These are phyloP conservation scores for Myxozyma kluyveri DNA, from an alignment of 805 yeast species.

Conservation along the genomic window DNA sequence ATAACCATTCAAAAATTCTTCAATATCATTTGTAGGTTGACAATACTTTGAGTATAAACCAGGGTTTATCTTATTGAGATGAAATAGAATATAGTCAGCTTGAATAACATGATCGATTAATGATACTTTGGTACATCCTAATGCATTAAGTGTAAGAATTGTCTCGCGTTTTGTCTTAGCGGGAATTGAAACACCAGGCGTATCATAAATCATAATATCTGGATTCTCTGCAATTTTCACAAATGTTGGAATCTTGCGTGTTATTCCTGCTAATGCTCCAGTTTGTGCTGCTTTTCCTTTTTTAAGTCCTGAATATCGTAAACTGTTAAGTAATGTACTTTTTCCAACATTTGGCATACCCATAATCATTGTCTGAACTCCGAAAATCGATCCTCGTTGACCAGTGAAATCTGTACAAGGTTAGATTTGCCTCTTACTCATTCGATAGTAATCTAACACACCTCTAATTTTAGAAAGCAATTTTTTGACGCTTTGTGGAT, in stretches of 20 bases:
- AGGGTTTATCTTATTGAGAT: conserved; percentile 52
- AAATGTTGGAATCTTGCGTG: conserved; percentile 71
- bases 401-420: conserved; percentile 1
- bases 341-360: conserved; percentile 99
- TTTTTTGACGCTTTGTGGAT: conserved; percentile 47
- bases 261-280: conserved; percentile 89
- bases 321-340: conserved; percentile 75
- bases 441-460: conserved; percentile 26
- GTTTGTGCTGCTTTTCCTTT: conserved; percentile 72
- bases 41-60: conserved; percentile 48
- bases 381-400: conserved; percentile 66
- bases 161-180: conserved; percentile 60
- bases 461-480: conserved; percentile 52
- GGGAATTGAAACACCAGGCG: conserved; percentile 92
- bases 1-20: conserved; percentile 48
- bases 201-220: conserved; percentile 70
- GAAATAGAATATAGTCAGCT: conserved; percentile 77
- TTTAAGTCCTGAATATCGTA: conserved; percentile 49
- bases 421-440: conserved; percentile 46
- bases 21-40: conserved; percentile 70
- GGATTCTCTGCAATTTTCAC: conserved; percentile 63
- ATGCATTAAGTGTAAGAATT: conserved; percentile 69
- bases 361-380: conserved; percentile 68
- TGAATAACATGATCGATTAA: conserved; percentile 79
- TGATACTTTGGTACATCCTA: conserved; percentile 69